Percentiles rank a stretch among this genome's conserved stretches.
Evolutionary conservation across 164 flowering plant species (phyloP).

Genomic region (Annona cherimola): DNA sequence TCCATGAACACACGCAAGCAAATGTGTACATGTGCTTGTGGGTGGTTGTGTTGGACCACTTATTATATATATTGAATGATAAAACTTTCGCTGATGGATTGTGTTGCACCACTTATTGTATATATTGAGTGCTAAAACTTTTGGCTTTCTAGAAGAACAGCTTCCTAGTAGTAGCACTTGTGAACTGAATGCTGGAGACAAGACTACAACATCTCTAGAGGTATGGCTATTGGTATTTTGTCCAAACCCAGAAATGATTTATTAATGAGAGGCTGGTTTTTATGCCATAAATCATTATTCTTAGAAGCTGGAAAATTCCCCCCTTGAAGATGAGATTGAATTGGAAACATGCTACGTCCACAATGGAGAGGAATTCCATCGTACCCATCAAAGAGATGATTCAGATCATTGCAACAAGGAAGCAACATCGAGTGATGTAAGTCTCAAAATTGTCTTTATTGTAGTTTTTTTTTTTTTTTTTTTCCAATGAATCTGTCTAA

Average conservation of each 20-base stretch:
- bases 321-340: constrained; percentile 28
- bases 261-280: not conserved
- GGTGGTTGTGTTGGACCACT: not conserved
- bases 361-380: constrained; percentile 11
- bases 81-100: not conserved
- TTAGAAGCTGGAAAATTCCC: constrained; percentile 18
- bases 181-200: not conserved
- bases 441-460: not conserved
- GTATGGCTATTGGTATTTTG: not conserved
- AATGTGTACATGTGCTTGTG: too few species aligned
- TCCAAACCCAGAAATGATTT: not conserved
- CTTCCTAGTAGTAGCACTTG: not conserved
- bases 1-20: too few species aligned
- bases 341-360: constrained; percentile 19
- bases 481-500: too few species aligned
- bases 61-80: not conserved
- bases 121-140: too few species aligned
- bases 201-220: not conserved
- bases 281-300: not conserved
- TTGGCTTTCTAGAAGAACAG: not conserved
- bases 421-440: constrained; percentile 37
- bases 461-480: not conserved
- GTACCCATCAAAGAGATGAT: constrained; percentile 11
- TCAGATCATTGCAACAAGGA: constrained; percentile 25
- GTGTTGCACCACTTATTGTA: not conserved